These are phyloP conservation scores for Vicia sativa DNA, from an alignment of 306 rosid genomes.

Conservation along the genomic window DNA sequence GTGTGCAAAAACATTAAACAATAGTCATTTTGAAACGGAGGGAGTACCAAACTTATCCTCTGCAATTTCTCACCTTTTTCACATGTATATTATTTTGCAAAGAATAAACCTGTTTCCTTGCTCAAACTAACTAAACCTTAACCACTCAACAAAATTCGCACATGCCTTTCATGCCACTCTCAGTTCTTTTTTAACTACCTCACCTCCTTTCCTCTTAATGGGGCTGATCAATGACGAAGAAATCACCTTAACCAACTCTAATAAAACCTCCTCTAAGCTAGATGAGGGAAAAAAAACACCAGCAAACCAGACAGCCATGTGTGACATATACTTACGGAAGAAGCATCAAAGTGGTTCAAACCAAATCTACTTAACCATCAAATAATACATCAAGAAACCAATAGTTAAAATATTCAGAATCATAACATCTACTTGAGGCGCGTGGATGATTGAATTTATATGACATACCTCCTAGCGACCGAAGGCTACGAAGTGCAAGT, in stretches of 20 bases:
- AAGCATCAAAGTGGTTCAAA: conserved; percentile 21
- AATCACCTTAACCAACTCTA: not conserved
- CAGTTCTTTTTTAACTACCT: not conserved
- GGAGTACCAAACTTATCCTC: not conserved
- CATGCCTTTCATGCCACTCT: not conserved
- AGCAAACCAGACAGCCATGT: not conserved
- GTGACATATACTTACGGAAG: not conserved
- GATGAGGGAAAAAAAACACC: not conserved
- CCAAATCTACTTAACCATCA: conserved; percentile 12
- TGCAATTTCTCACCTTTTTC: not conserved
- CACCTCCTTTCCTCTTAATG: conserved; percentile 11
- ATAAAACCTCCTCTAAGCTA: conserved; percentile 1
- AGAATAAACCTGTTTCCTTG: conserved; percentile 1
- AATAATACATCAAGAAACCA: conserved; percentile 31
- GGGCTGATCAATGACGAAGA: not conserved
- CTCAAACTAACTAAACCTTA: not conserved
- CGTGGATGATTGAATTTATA: conserved; percentile 31
- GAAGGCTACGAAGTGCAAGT: conserved; percentile 96
- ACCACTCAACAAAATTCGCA: not conserved
- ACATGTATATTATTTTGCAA: not conserved
- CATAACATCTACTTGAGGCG: conserved; percentile 7
- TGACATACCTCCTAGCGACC: conserved; percentile 90
- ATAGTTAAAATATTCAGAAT: conserved; percentile 1
- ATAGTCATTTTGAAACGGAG: too few relatives aligned
- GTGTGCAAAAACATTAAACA: too few relatives aligned